Evolutionary conservation across 495 filamentous ascomycete genomes (phyloP).

Genomic region (Chaetomium cochliodes): DNA sequence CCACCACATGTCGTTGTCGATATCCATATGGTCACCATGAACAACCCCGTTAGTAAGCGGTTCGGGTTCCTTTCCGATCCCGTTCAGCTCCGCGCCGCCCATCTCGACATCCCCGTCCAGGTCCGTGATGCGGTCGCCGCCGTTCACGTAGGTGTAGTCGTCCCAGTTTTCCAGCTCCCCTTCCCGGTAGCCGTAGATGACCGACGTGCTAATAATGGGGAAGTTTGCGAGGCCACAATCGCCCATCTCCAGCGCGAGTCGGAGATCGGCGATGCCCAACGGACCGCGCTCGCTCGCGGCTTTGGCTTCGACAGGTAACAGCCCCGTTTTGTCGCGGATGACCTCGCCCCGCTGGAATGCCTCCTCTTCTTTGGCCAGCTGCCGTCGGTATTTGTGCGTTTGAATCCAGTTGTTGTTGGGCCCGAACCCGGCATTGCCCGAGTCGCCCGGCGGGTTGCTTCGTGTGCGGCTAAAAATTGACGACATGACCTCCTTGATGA

Average conservation of each 20-base stretch:
- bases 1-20: conserved; percentile 69
- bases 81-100: conserved; percentile 32
- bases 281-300: conserved; percentile 63
- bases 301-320: conserved; percentile 74
- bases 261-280: conserved; percentile 75
- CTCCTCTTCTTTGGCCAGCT: conserved; percentile 70
- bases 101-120: conserved; percentile 34
- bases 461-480: conserved; percentile 75
- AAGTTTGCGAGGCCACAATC: conserved; percentile 74
- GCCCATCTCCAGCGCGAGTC: conserved; percentile 70
- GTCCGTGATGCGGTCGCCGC: conserved; percentile 30
- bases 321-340: conserved; percentile 62
- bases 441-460: conserved; percentile 68
- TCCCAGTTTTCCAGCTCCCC: conserved; percentile 66
- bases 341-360: conserved; percentile 65
- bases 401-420: conserved; percentile 68
- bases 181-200: conserved; percentile 71
- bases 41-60: conserved; percentile 40
- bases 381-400: conserved; percentile 71
- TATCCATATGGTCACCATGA: conserved; percentile 57
- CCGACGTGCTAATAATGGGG: conserved; percentile 66
- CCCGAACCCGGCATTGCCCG: conserved; percentile 56
- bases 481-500: conserved; percentile 83
- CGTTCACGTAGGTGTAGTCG: conserved; percentile 51
- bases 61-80: conserved; percentile 24